Evolutionary conservation across 2,329 filamentous ascomycete species (phyloP).

Genomic region (Cladosporium oxysporum): DNA sequence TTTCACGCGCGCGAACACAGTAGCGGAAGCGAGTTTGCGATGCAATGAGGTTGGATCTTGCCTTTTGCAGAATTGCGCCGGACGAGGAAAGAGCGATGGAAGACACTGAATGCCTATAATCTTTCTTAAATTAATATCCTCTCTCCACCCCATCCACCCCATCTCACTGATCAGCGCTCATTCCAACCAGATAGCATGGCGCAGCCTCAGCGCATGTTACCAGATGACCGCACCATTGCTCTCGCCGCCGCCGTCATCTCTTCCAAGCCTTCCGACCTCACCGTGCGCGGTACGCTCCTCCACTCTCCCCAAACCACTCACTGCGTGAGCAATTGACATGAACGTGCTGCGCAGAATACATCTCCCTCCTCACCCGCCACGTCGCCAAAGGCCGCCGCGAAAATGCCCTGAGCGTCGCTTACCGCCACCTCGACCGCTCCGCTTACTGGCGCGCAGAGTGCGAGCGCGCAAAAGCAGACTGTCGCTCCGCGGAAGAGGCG

Average conservation of each 20-base stretch:
- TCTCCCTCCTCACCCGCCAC: constrained; percentile 39
- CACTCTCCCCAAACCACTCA: background rate
- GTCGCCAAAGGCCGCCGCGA: constrained; percentile 31
- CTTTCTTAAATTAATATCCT: background rate
- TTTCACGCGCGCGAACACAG: background rate
- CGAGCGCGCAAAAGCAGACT: constrained; percentile 27
- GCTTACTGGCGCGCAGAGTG: constrained; percentile 41
- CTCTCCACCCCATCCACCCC: background rate
- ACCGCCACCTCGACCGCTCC: constrained; percentile 43
- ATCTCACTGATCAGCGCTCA: background rate
- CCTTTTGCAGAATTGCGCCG: background rate
- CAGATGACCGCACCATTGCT: constrained; percentile 26
- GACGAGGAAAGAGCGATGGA: constrained; percentile 7
- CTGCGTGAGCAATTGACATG: background rate
- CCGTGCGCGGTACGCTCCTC: constrained; percentile 31
- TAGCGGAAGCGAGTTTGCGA: background rate
- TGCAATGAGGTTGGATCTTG: constrained; percentile 1
- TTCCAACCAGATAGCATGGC: background rate
- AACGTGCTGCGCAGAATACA: constrained; percentile 29
- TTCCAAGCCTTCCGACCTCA: constrained; percentile 40
- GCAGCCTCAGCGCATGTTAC: constrained; percentile 11
- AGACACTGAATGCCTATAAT: background rate
- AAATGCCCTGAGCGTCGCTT: constrained; percentile 28
- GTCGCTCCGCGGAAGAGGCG: constrained; percentile 26
- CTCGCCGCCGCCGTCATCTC: constrained; percentile 36